These are phyloP conservation scores for Rutstroemia sp. DNA, from an alignment of 2,329 filamentous ascomycete genomes.

Conservation along the genomic window DNA sequence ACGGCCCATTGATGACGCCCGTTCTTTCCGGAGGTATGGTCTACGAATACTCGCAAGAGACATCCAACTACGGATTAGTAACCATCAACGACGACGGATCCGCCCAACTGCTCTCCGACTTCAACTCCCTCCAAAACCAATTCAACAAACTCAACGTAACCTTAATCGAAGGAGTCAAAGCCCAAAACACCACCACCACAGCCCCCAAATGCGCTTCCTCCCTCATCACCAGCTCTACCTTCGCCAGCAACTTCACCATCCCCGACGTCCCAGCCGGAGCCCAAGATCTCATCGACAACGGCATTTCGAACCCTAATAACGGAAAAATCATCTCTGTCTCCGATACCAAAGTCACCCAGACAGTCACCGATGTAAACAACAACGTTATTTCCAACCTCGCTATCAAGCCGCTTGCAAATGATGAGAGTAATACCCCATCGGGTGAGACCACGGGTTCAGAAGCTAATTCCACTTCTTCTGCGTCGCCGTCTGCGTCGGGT, in stretches of 20 bases:
- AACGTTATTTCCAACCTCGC: constrained; percentile 54
- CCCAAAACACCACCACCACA: constrained; percentile 44
- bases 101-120: constrained; percentile 55
- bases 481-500: constrained; percentile 31
- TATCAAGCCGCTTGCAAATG: constrained; percentile 45
- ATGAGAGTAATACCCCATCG: constrained; percentile 46
- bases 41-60: constrained; percentile 73
- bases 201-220: constrained; percentile 57
- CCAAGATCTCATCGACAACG: constrained; percentile 66
- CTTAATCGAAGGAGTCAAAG: constrained; percentile 55
- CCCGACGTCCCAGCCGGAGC: constrained; percentile 61
- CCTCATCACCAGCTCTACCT: constrained; percentile 61
- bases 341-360: constrained; percentile 44
- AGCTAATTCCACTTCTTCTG: neutral
- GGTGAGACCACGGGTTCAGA: constrained; percentile 7
- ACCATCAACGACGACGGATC: constrained; percentile 50
- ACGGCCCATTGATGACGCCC: constrained; percentile 60
- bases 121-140: constrained; percentile 66
- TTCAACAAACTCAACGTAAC: constrained; percentile 68
- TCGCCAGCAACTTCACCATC: constrained; percentile 74
- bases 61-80: constrained; percentile 59
- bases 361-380: constrained; percentile 50
- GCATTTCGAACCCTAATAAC: constrained; percentile 55
- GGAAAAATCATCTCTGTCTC: constrained; percentile 59
- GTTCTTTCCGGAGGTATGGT: constrained; percentile 70